Conservation (phyloP, 805 yeast species). For the Yamadazyma sp. region DNA sequence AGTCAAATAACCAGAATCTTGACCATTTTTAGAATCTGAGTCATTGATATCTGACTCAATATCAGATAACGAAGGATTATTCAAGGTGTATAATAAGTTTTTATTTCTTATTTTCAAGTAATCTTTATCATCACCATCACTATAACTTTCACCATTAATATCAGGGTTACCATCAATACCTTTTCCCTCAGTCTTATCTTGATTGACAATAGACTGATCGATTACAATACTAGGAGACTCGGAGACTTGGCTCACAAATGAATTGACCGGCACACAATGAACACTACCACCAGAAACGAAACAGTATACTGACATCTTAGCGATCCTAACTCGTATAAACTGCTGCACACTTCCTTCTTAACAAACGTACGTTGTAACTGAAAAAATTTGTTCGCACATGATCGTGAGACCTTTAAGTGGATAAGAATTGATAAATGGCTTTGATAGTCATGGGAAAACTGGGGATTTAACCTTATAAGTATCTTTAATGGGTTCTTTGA, state of each 20-base stretch:
- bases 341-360: no score
- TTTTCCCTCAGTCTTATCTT: neutral
- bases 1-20: slow-evolving; percentile 7
- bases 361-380: no score
- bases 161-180: slow-evolving; percentile 1
- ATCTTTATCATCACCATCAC: neutral
- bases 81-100: slow-evolving; percentile 32
- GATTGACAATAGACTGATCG: slow-evolving; percentile 1
- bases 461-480: no score
- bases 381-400: no score
- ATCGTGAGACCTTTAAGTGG: no score
- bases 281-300: slow-evolving; percentile 23
- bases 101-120: slow-evolving; percentile 17
- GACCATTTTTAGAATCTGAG: slow-evolving; percentile 3
- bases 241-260: no score
- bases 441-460: no score
- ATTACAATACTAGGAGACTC: slow-evolving; percentile 11
- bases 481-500: no score
- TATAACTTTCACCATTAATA: neutral
- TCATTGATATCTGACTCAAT: slow-evolving; percentile 32
- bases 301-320: slow-evolving; percentile 23
- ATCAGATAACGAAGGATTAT: slow-evolving; percentile 37
- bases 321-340: no score
- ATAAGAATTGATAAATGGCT: no score
- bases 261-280: slow-evolving; percentile 25